Conservation (phyloP, 192 early-diverging fungal species). For the Irineochytrium annulatum region DNA sequence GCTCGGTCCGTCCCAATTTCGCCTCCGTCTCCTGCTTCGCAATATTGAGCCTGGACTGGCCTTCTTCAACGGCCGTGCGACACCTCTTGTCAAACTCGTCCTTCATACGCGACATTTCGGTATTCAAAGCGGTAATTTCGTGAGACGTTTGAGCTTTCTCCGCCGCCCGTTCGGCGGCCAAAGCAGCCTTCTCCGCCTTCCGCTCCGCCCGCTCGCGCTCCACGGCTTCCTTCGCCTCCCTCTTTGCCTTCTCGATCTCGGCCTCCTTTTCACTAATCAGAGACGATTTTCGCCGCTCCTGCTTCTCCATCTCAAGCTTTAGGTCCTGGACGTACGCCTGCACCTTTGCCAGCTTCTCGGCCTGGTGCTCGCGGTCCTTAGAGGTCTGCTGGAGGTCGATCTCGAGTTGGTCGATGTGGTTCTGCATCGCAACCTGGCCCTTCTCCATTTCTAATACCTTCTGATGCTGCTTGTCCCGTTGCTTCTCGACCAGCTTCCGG, state of each 20-base stretch:
- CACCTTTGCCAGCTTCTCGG: no score
- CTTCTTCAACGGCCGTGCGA: not conserved
- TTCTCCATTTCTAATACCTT: not conserved
- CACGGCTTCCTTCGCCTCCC: not conserved
- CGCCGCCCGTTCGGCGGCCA: not conserved
- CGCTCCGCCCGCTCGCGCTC: not conserved
- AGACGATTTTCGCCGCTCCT: not conserved
- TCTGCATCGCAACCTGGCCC: not conserved
- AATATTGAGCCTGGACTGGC: not conserved
- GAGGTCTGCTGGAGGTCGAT: slow-evolving; percentile 13
- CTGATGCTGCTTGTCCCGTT: slow-evolving; percentile 2
- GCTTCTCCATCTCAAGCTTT: slow-evolving; percentile 6
- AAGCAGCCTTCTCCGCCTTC: not conserved
- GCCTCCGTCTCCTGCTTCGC: slow-evolving; percentile 6
- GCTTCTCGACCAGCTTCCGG: not conserved
- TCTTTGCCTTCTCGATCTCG: slow-evolving; percentile 18
- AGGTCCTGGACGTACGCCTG: not conserved
- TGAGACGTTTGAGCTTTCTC: not conserved
- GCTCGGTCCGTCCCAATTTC: not conserved
- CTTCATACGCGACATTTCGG: not conserved
- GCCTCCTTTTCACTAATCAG: not conserved
- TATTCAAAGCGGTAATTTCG: not conserved
- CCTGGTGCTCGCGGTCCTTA: not conserved
- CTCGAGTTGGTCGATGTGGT: slow-evolving; percentile 11
- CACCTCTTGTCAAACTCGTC: slow-evolving; percentile 1